Conservation (phyloP, 164 flowering plant genomes). For the Platanus orientalis region DNA sequence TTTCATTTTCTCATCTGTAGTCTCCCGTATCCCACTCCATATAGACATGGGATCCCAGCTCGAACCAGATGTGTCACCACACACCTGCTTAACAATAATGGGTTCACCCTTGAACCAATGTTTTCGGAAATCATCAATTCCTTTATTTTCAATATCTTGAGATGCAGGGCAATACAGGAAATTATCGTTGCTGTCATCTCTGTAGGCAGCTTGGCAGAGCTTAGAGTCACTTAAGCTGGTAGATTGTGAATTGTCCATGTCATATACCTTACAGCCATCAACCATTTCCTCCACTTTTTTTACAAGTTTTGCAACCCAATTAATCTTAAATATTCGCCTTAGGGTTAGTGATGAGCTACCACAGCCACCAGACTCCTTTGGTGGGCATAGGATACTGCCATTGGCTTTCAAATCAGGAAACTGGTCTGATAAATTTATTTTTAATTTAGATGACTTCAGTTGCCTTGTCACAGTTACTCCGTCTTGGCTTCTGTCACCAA, state of each 20-base stretch:
- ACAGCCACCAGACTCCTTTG: constrained; percentile 81
- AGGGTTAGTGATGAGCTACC: constrained; percentile 48
- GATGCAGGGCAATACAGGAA: constrained; percentile 64
- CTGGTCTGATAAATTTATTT: constrained; percentile 25
- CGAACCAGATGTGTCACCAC: constrained; percentile 42
- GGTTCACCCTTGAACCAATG: constrained; percentile 87
- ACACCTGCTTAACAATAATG: constrained; percentile 60
- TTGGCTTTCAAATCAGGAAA: constrained; percentile 70
- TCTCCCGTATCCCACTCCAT: constrained; percentile 74
- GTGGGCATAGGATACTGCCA: constrained; percentile 75
- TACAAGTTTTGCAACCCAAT: constrained; percentile 94
- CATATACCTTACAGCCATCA: constrained; percentile 63
- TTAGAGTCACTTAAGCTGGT: constrained; percentile 20
- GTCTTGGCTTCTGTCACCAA: constrained; percentile 25
- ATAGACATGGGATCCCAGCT: constrained; percentile 79
- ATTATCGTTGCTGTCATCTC: constrained; percentile 57
- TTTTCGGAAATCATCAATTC: constrained; percentile 55
- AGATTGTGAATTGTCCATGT: constrained; percentile 21
- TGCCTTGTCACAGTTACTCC: constrained; percentile 17
- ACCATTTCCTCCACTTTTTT: constrained; percentile 97
- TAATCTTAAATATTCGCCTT: constrained; percentile 86
- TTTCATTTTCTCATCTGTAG: constrained; percentile 54
- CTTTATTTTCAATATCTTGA: constrained; percentile 53
- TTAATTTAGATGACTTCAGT: constrained; percentile 23
- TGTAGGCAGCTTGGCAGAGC: constrained; percentile 37